Percentiles rank a stretch among this genome's conserved stretches.
These are phyloP conservation scores for Galerina sulciceps DNA, from an alignment of 768 basidiomycete species.

Conservation along the genomic window DNA sequence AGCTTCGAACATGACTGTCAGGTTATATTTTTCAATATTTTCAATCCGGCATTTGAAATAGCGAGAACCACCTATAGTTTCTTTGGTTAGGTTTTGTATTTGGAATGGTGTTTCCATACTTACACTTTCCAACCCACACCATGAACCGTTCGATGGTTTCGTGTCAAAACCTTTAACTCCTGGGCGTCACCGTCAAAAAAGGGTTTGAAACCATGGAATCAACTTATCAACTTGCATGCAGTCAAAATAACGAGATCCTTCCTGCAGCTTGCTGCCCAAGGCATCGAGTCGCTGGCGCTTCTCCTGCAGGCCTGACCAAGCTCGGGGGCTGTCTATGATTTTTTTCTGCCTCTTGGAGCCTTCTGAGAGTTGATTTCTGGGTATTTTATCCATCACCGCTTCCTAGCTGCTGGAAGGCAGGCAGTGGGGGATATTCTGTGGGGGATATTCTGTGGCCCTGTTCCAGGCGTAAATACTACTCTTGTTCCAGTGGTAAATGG, in stretches of 20 bases:
- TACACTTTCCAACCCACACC: conserved; percentile 17
- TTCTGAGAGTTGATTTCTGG: conserved; percentile 38
- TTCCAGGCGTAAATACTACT: conserved; percentile 32
- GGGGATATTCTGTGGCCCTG: conserved; percentile 34
- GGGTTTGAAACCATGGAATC: neutral
- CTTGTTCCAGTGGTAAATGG: conserved; percentile 18
- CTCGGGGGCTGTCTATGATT: conserved; percentile 3
- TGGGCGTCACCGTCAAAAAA: conserved; percentile 1
- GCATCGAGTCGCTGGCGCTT: conserved; percentile 14
- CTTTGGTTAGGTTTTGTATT: too few species aligned
- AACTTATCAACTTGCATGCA: conserved; percentile 16
- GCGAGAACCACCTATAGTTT: conserved; percentile 28
- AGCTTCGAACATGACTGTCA: conserved; percentile 35
- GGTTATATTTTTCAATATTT: conserved; percentile 37
- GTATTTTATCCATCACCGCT: conserved; percentile 32
- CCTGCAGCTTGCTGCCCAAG: conserved; percentile 33
- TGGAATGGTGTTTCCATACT: neutral
- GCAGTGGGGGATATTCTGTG: conserved; percentile 33
- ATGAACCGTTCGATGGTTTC: conserved; percentile 5
- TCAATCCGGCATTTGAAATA: conserved; percentile 41
- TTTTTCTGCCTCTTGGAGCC: conserved; percentile 28
- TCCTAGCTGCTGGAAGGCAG: conserved; percentile 25
- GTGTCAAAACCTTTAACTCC: conserved; percentile 31
- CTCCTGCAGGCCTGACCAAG: neutral
- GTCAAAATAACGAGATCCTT: conserved; percentile 37